Base-by-base conservation (phyloP, 352 stramenopile genomes). In the Phytophthora pini region DNA sequence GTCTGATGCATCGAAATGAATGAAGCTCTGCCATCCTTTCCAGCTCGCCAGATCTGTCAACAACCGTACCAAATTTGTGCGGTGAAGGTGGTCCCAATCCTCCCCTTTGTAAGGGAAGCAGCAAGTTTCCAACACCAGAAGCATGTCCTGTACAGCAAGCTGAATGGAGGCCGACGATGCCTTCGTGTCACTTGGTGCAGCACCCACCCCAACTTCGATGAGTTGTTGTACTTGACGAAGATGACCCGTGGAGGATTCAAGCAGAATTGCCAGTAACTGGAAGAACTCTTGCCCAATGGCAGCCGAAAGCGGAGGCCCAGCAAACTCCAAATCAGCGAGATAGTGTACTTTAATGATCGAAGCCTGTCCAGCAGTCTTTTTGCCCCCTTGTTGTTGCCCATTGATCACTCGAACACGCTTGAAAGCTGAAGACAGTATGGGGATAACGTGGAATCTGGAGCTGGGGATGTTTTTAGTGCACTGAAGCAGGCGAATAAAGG, bases 41-140 rank as follows among this genome's bases (percentile, higher is more conserved):
- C 88, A 96, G 46, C 75, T 90, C 4, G 73, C 82, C 17, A 94
- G 53, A 39, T 96, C 82, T 7, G 80, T 92, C 27, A 96, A 55
- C 13, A 95, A 59, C 1, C 70, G 58, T 9, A 89, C 60, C 13
- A 95, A 77, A 11, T 82, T 82, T 31, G 84, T 94, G n/a, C 47
- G 50, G 31, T 80, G 56, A 34, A 96, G 60, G 4, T 82, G 41
- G 3, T 78, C 55, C 85, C 88, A 95, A 53, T 96, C 88, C 8
- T 76, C 61, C 3, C 61, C 61, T 29, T 50, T 63, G 47, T 89
- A 96, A 2, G 88, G 88, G n/a, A 96, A 77, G 27, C 87, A 92
- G 43, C 82, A 94, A 34, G 78, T 75, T 40, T 96, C 88, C 31
- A 96, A 60, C 7, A 91, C 77, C 17, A 93, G 69, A 15, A 95